Percentiles rank a stretch among this genome's conserved stretches.
Conservation (phyloP, 2,329 filamentous ascomycete genomes). For the Sclerotinia glacialis region DNA sequence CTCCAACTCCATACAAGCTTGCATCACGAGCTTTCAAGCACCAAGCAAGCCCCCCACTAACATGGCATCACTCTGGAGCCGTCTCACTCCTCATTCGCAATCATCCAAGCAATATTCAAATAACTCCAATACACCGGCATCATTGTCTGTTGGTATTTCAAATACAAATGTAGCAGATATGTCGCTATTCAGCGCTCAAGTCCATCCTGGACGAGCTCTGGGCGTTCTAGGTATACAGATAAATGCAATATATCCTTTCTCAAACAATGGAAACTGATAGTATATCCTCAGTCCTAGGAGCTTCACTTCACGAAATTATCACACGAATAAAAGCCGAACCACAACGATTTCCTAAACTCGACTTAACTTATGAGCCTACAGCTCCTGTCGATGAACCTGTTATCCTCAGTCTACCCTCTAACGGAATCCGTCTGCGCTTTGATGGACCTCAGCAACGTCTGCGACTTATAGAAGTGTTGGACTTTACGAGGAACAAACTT, state of each 20-base stretch:
- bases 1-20: background rate
- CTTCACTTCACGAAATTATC: slow-evolving; percentile 85
- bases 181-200: slow-evolving; percentile 57
- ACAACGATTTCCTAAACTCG: slow-evolving; percentile 75
- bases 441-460: slow-evolving; percentile 91
- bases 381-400: slow-evolving; percentile 74
- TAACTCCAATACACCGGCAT: background rate
- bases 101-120: background rate
- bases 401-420: slow-evolving; percentile 71
- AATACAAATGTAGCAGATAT: slow-evolving; percentile 32
- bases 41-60: slow-evolving; percentile 21
- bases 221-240: slow-evolving; percentile 43
- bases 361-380: slow-evolving; percentile 75
- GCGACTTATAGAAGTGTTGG: slow-evolving; percentile 83
- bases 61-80: slow-evolving; percentile 12
- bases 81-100: slow-evolving; percentile 1
- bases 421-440: slow-evolving; percentile 87
- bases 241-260: background rate
- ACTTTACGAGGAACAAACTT: slow-evolving; percentile 82
- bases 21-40: slow-evolving; percentile 10
- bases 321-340: slow-evolving; percentile 86
- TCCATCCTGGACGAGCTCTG: slow-evolving; percentile 64
- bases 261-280: slow-evolving; percentile 23
- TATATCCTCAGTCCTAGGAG: slow-evolving; percentile 67
- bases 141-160: background rate